Evolutionary conservation across 805 yeast species (phyloP), one percentile per base, ranked within the genome.

Genomic region (Pichia gijzeniarum): DNA sequence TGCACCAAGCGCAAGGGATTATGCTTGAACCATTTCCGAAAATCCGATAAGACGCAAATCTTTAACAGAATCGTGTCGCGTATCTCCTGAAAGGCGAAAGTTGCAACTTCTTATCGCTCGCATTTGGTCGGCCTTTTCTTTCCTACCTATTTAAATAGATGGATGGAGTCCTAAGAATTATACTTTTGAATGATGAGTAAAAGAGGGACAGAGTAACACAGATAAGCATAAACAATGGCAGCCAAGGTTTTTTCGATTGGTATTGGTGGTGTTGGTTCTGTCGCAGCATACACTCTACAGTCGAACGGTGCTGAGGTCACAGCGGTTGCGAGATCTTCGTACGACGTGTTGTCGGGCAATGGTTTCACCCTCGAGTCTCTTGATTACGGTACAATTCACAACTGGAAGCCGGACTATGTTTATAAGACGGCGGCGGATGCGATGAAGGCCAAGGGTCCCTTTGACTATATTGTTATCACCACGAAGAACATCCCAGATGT

Each of bases 241-340:
- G 7, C 61, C 21, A 68, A 69, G 42, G 79, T 81, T 16, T 67
- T 86, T 12, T 67, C 86, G 10, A 73, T 86, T 34, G 95, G 95
- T 10, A 74, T 87, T 36, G 96, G 95, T 14, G 95, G 95, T 33
- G 93, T 87, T 12, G 96, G 96, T 32, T 73, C 87, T 16, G 76
- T 87, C 28, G 80, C 83, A 2, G 86, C 95, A 0, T 72, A 80
- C 41, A 77, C 85, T 0, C 67, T 87, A 30, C 71, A 69, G 53
- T 59, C 61, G 35, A 68, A 72, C 37, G 76, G 73, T 0, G 70
- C 77, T 10, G 67, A 68, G 20, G 80, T 84, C 10, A 77, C 88
- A 2, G 67, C 78, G 12, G 83, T 82, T 5, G 73, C 81, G 3
- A 72, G 93, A 58, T 74, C 87, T 22, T 83, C 80, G 53, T 83